Evolutionary conservation across 2,329 filamentous ascomycete genomes (phyloP).

Genomic region (Fusarium solani-melongenae): DNA sequence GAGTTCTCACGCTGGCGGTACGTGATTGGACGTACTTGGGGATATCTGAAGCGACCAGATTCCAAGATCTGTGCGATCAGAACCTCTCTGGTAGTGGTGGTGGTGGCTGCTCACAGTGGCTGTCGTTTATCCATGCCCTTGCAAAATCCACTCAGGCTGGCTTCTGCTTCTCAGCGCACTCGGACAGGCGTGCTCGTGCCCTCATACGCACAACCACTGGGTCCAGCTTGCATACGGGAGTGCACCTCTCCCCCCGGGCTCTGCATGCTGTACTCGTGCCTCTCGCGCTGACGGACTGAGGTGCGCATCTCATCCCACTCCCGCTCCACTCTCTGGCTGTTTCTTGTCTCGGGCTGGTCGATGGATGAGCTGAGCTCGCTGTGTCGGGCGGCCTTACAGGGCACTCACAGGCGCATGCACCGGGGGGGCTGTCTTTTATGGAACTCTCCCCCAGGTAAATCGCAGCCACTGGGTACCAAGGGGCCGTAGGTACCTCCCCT

Average conservation of each 20-base stretch:
- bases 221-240: neutral
- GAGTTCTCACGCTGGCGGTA: neutral
- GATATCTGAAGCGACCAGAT: neutral
- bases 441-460: conserved; percentile 12
- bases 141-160: neutral
- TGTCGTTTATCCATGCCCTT: conserved; percentile 11
- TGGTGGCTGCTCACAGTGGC: conserved; percentile 4
- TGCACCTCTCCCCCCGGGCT: neutral
- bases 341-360: neutral
- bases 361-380: conserved; percentile 10
- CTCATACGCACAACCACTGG: neutral
- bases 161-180: neutral
- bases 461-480: conserved; percentile 6
- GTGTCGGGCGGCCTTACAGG: conserved; percentile 7
- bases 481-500: conserved; percentile 17
- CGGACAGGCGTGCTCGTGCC: neutral
- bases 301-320: neutral
- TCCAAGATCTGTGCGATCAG: conserved; percentile 2
- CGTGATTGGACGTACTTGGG: neutral
- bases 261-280: neutral
- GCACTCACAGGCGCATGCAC: neutral
- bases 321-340: conserved; percentile 4
- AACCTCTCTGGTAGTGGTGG: neutral
- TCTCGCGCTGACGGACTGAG: neutral
- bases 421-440: conserved; percentile 22